phyloP scores from a whole-genome alignment of 306 rosid genomes.

The Cucurbita argyrosperma region DNA sequence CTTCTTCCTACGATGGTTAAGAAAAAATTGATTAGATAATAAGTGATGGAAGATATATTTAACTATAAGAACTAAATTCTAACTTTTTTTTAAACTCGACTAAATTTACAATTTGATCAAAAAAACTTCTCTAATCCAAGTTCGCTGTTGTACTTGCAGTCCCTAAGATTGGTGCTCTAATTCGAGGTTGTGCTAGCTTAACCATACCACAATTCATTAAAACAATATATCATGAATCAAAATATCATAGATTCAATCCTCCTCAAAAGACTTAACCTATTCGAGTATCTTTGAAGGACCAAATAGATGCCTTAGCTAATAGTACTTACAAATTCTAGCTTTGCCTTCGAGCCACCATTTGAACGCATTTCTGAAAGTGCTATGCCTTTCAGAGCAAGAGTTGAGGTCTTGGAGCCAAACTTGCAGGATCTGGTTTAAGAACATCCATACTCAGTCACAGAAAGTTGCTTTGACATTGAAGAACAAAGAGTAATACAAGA shows the following conservation, averaged over 20 bases:
- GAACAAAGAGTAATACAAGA: neutral
- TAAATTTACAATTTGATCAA: too few species aligned
- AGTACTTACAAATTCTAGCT: neutral
- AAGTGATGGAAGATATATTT: too few species aligned
- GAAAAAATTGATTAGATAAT: too few species aligned
- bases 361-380: neutral
- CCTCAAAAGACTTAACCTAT: neutral
- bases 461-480: neutral
- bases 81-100: too few species aligned
- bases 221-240: too few species aligned
- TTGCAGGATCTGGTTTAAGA: neutral
- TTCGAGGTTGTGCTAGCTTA: neutral
- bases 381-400: neutral
- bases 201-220: too few species aligned
- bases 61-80: too few species aligned
- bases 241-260: too few species aligned
- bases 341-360: neutral
- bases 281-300: neutral
- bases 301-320: neutral
- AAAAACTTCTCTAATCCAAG: neutral
- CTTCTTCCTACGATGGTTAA: neutral
- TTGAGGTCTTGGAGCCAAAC: neutral
- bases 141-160: neutral
- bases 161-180: neutral
- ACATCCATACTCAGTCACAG: neutral